Evolutionary conservation across 208 protist species (phyloP), one percentile per base, ranked within the genome.

Genomic region (Acanthamoeba royreba): DNA sequence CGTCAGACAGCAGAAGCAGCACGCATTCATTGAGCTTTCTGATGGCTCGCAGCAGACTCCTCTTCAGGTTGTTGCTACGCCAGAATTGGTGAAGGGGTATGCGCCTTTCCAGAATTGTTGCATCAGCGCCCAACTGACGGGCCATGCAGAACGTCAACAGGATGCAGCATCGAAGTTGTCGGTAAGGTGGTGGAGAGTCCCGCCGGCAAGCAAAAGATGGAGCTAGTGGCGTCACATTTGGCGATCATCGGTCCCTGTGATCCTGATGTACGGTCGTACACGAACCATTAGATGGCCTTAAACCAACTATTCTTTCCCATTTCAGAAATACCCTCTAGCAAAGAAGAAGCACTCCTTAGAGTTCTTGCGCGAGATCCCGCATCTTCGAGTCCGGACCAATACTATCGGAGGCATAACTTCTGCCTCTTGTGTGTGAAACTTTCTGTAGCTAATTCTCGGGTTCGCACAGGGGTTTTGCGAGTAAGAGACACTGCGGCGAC

Each of bases 301-400:
- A 31, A 22, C 28, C 25, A 49, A 8, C 4, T 85, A 7, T 74
- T 74, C 22, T 25, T 28, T 38, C 33, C 9, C 28, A 95, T 1
- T 28, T 49, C 13, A 94, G 31, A 90, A 46, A n/a, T 98, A 97
- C 86, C 97, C 98, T 61, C 93, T 98, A 4, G 96, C 98, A 87
- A 98, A 98, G 88, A 98, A 98, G 94, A 49, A 85, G 15, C 96
- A 98, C 79, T 93, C 96, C n/a, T 66, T 98, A 3, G 98, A 98
- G 94, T 98, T 98, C 83, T 94, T 98, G 7, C 94, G 98, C 89
- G 92, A 95, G 9, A 97, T 98, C 45, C 89, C 96, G 19, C 98
- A 98, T 79, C 92, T 98, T 5, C 86, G 98, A 2, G 38, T 94
- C 28, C 96, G 97, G 33, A 97, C 97, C 66, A 97, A 97, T 74